phyloP scores from a whole-genome alignment of 805 yeast genomes.

The Ogataea neopini region DNA sequence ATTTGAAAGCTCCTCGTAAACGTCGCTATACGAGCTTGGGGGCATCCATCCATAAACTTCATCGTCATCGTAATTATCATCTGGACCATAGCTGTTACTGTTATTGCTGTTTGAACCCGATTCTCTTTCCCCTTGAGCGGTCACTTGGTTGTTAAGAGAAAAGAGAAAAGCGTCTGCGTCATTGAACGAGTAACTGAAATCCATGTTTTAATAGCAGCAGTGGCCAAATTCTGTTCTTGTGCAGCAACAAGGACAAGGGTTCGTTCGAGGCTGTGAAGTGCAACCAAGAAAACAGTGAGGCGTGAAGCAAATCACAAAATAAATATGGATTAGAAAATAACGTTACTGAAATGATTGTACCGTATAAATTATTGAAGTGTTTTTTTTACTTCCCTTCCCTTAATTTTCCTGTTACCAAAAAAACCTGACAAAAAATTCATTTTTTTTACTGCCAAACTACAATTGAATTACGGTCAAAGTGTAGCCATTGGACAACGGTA shows the following conservation, averaged over 20 bases:
- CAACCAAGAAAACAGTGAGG: neutral
- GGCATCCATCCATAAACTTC: conserved; percentile 12
- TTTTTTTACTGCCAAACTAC: too few relatives aligned
- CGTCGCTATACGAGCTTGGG: conserved; percentile 4
- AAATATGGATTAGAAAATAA: neutral
- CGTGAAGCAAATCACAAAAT: neutral
- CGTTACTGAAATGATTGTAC: neutral
- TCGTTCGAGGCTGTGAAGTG: neutral
- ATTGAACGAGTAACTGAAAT: conserved; percentile 25
- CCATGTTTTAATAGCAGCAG: conserved; percentile 14
- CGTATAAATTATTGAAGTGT: too few relatives aligned
- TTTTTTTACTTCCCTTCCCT: too few relatives aligned
- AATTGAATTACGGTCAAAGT: neutral
- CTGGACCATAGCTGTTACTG: neutral
- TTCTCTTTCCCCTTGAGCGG: neutral
- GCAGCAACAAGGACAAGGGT: neutral
- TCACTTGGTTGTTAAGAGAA: conserved; percentile 22
- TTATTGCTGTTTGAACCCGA: neutral
- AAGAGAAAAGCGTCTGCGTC: conserved; percentile 32
- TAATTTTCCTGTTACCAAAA: too few relatives aligned
- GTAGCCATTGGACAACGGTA: neutral
- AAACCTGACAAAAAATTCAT: too few relatives aligned
- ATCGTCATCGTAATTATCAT: conserved; percentile 4
- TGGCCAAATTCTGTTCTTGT: neutral
- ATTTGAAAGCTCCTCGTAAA: neutral